Evolutionary conservation across 768 basidiomycete genomes (phyloP).

Genomic region (Suillus fuscotomentosus): DNA sequence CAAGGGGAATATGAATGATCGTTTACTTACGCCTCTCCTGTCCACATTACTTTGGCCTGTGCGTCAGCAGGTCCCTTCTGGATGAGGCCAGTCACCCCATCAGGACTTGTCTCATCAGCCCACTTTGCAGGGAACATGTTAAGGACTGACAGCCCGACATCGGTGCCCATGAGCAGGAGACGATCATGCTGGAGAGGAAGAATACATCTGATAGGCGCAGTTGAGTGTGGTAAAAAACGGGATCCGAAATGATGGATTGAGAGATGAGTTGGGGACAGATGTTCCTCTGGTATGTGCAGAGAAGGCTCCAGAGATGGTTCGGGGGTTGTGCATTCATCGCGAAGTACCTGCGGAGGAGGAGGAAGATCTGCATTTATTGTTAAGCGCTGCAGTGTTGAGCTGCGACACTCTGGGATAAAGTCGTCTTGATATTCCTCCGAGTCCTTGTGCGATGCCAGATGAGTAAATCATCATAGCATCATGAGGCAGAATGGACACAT

Average conservation of each 20-base stretch:
- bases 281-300: conserved; percentile 44
- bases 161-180: conserved; percentile 75
- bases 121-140: conserved; percentile 81
- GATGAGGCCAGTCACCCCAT: conserved; percentile 39
- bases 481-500: conserved; percentile 7
- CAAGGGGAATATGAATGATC: not conserved
- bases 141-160: conserved; percentile 76
- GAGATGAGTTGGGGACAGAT: conserved; percentile 59
- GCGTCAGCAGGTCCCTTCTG: conserved; percentile 72
- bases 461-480: not conserved
- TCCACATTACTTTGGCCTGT: conserved; percentile 64
- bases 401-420: conserved; percentile 9
- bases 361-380: conserved; percentile 40
- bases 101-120: conserved; percentile 38
- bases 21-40: conserved; percentile 65
- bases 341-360: conserved; percentile 10
- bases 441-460: conserved; percentile 7
- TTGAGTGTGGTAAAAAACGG: conserved; percentile 80
- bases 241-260: conserved; percentile 80
- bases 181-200: conserved; percentile 66
- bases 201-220: conserved; percentile 69
- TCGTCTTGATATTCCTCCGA: conserved; percentile 8
- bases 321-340: conserved; percentile 6
- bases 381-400: conserved; percentile 37
- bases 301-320: conserved; percentile 21